Conservation (phyloP, 164 flowering plant species). For the Echeveria elegans region DNA sequence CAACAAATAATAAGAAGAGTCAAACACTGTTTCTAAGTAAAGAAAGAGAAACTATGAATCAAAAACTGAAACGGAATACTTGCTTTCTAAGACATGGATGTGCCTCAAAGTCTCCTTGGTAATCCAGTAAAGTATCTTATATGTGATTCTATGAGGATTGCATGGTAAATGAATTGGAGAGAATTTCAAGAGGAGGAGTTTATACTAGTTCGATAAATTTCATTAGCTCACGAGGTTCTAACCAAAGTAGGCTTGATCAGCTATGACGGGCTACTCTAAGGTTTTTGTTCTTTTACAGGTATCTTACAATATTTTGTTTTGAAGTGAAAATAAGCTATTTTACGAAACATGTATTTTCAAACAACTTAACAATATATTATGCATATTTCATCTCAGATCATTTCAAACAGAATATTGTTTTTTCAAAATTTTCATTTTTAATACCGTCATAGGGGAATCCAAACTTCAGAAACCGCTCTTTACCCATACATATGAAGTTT, state of each 20-base stretch:
- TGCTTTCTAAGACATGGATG: neutral
- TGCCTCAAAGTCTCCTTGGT: neutral
- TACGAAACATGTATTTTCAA: neutral
- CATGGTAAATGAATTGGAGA: neutral
- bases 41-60: neutral
- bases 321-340: neutral
- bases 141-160: neutral
- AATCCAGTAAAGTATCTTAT: neutral
- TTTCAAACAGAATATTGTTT: neutral
- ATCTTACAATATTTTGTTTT: neutral
- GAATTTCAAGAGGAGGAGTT: neutral
- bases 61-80: neutral
- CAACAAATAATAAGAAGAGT: neutral
- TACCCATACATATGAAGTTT: too few relatives aligned
- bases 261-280: neutral
- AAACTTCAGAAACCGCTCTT: too few relatives aligned
- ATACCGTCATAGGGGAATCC: too few relatives aligned
- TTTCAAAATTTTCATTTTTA: too few relatives aligned
- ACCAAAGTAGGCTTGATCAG: neutral
- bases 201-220: neutral
- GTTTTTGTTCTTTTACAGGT: neutral
- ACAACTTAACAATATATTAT: neutral
- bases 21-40: neutral
- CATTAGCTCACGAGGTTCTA: neutral
- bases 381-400: neutral